Conservation (phyloP, 768 basidiomycete species). For the Strobilomyces echinocephalus region DNA sequence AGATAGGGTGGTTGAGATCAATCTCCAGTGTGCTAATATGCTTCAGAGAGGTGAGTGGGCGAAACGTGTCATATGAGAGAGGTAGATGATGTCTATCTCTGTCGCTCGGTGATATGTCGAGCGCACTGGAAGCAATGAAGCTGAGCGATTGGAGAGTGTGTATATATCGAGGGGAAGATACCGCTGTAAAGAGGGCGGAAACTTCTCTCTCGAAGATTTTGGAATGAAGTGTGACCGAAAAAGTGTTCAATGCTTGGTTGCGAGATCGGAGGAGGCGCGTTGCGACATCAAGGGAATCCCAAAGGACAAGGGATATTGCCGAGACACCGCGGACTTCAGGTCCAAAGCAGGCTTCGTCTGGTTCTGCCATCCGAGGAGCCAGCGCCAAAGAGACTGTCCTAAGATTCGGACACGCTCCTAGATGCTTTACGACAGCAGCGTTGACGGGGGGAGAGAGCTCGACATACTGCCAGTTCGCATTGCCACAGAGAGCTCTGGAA, state of each 20-base stretch:
- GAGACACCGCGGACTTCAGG: background rate
- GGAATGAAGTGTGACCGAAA: background rate
- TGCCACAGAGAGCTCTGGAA: background rate
- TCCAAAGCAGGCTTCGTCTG: background rate
- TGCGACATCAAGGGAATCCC: background rate
- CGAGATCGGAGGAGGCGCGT: background rate
- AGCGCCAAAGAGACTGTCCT: background rate
- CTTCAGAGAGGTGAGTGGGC: background rate
- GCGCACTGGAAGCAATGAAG: background rate
- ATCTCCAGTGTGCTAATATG: slow-evolving; percentile 2
- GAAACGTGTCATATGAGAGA: background rate
- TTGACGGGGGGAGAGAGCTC: background rate
- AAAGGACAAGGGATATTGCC: background rate
- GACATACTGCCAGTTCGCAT: background rate
- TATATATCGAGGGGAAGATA: background rate
- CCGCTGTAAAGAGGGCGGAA: background rate
- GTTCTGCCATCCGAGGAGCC: background rate
- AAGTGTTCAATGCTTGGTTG: background rate
- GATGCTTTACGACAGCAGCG: background rate
- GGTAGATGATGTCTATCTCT: background rate
- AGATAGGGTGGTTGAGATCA: background rate
- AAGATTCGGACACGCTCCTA: background rate
- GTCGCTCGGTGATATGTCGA: background rate
- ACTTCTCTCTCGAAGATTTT: background rate
- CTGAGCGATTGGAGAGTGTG: slow-evolving; percentile 1